Base-by-base conservation (phyloP, 192 early-diverging fungal genomes). In the Phycomyces nitens region DNA sequence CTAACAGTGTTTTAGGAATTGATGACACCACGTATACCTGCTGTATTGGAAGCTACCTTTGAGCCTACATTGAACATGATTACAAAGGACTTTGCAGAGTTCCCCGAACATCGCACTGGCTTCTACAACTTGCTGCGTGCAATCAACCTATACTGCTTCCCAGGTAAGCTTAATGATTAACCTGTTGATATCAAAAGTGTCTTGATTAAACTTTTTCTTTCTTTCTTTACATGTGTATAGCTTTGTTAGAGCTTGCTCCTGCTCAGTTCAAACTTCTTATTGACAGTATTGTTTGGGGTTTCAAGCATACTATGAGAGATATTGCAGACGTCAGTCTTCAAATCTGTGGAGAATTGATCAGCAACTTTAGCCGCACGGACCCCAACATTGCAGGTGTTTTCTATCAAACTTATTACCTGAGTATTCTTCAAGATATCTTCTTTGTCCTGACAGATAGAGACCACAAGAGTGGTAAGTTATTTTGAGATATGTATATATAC, bases 21-120 rank as follows among this genome's bases (percentile, higher is more conserved):
- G 64, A 85, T 99, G 74, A 87, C 88, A 2, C 89, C 92, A 63
- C 87, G 90, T 70, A 85, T 99, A 53, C 87, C 88, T 14, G 69
- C 81, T 38, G 92, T 99, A 67, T 80, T 99, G 51, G 92, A 95
- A 60, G 90, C 90, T 1, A 91, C 97, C 52, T 99, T 99, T 67
- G 95, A 95, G 73, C 90, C 90, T 69, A 99, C 97, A 0, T 76
- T 99, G 72, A 90, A 91, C 79, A 99, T 99, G 97, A 99, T 99
- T 76, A 98, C 93, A 84, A 96, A 97, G 77, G 93, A 99, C 80
- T 96, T 97, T 82, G 84, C 93, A 22, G 95, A 96, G 69, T 96
- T 88, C 76, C 97, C 97, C 16, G 96, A 99, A 76, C 95, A 97
- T 77, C 91, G 97, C 59, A 83, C 90, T 65, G 92, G 90, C 10